Evolutionary conservation across 352 stramenopile species (phyloP).

Genomic region (Phytophthora hibernalis): DNA sequence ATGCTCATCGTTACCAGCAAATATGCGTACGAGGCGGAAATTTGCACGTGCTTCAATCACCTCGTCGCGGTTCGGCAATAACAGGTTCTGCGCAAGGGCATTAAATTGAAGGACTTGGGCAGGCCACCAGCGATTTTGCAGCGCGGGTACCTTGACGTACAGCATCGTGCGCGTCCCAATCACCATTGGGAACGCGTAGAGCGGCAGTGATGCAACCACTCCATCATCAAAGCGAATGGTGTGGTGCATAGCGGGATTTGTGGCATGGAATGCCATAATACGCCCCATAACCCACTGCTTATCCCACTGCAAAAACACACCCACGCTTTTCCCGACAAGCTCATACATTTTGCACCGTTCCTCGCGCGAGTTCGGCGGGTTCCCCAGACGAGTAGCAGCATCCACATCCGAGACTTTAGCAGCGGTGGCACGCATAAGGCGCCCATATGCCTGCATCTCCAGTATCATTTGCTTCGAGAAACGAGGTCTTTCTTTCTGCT

Average conservation of each 20-base stretch:
- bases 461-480: slow-evolving; percentile 89
- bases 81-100: slow-evolving; percentile 54
- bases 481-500: slow-evolving; percentile 78
- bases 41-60: slow-evolving; percentile 34
- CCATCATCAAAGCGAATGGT: slow-evolving; percentile 80
- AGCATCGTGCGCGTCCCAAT: slow-evolving; percentile 72
- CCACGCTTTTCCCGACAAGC: slow-evolving; percentile 75
- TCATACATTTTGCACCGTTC: slow-evolving; percentile 63
- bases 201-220: slow-evolving; percentile 56
- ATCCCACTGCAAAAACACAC: slow-evolving; percentile 76
- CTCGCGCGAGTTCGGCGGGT: slow-evolving; percentile 49
- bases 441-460: slow-evolving; percentile 83
- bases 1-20: slow-evolving; percentile 31
- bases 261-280: slow-evolving; percentile 66
- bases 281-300: slow-evolving; percentile 82
- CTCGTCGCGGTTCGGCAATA: slow-evolving; percentile 51
- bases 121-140: slow-evolving; percentile 79
- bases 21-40: slow-evolving; percentile 75
- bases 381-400: slow-evolving; percentile 50
- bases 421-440: slow-evolving; percentile 67
- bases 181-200: slow-evolving; percentile 77
- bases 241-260: slow-evolving; percentile 58
- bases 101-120: slow-evolving; percentile 77
- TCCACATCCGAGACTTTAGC: slow-evolving; percentile 67
- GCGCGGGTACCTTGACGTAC: slow-evolving; percentile 69